Percentiles rank a stretch among this genome's conserved stretches.
Evolutionary conservation across 164 flowering plant genomes (phyloP).

Genomic region (Umbilicus rupestris): DNA sequence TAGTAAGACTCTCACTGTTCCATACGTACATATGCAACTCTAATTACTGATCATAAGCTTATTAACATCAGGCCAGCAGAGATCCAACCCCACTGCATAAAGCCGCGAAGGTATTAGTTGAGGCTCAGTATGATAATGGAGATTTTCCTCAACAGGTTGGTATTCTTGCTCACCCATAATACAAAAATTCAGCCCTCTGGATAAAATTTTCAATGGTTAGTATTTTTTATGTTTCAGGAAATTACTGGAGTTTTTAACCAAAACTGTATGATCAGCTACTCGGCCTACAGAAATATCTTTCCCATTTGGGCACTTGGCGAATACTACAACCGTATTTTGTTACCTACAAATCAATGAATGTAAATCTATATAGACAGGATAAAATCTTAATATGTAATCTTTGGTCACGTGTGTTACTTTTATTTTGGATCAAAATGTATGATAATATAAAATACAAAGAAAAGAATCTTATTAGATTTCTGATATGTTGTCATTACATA

Average conservation of each 20-base stretch:
- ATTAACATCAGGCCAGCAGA: neutral
- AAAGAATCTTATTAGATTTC: too few relatives aligned
- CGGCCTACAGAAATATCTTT: neutral
- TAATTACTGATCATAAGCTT: neutral
- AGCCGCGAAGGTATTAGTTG: neutral
- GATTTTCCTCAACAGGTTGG: constrained; percentile 6
- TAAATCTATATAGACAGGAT: too few relatives aligned
- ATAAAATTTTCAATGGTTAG: too few relatives aligned
- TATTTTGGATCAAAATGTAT: too few relatives aligned
- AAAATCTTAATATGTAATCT: too few relatives aligned
- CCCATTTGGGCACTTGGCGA: constrained; percentile 7
- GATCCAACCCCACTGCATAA: constrained; percentile 1
- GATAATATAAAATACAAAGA: too few relatives aligned
- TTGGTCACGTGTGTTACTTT: too few relatives aligned
- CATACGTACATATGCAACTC: neutral
- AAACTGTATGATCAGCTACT: constrained; percentile 5
- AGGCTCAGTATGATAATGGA: neutral
- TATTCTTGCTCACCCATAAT: too few relatives aligned
- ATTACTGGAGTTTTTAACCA: neutral
- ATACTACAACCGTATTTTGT: neutral
- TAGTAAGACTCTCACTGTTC: neutral
- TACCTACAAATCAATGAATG: too few relatives aligned
- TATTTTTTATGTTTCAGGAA: neutral
- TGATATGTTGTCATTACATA: too few relatives aligned
- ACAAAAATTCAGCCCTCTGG: too few relatives aligned